Conservation (phyloP, 2,329 filamentous ascomycete genomes). For the Aspergillus amoenus region DNA sequence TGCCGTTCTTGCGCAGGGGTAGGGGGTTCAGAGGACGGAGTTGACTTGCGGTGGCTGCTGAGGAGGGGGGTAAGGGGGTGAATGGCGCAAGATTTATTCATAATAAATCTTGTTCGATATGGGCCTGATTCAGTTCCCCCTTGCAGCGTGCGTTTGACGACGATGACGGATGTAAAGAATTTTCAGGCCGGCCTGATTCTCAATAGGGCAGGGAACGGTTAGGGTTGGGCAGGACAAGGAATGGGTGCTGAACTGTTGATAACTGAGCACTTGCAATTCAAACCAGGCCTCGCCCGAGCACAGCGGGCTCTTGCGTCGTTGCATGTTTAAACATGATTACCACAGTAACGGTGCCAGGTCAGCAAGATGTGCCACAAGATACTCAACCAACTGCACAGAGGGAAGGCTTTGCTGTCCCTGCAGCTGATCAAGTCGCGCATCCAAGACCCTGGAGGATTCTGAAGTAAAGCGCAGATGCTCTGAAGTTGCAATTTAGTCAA, state of each 20-base stretch:
- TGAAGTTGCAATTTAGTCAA: neutral
- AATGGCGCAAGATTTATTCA: neutral
- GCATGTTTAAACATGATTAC: neutral
- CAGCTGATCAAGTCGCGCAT: neutral
- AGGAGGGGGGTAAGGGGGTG: neutral
- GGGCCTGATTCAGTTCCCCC: neutral
- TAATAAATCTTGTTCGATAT: neutral
- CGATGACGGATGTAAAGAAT: neutral
- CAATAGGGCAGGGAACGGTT: neutral
- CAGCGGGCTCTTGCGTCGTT: neutral
- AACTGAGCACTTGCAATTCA: neutral
- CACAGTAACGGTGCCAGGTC: neutral
- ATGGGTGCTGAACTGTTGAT: no score
- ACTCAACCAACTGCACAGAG: neutral
- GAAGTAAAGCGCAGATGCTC: neutral
- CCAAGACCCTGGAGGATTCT: no score
- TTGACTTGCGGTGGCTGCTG: neutral
- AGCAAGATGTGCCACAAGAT: neutral
- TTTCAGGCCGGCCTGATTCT: neutral
- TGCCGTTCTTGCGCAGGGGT: neutral
- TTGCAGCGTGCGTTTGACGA: constrained; percentile 1
- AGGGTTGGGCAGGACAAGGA: neutral
- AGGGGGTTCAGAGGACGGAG: neutral
- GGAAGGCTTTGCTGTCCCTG: neutral
- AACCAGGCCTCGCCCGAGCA: neutral